Percentiles rank a stretch among this genome's conserved stretches.
Evolutionary conservation across 768 basidiomycete species (phyloP).

Genomic region (Cystoderma amianthinum): DNA sequence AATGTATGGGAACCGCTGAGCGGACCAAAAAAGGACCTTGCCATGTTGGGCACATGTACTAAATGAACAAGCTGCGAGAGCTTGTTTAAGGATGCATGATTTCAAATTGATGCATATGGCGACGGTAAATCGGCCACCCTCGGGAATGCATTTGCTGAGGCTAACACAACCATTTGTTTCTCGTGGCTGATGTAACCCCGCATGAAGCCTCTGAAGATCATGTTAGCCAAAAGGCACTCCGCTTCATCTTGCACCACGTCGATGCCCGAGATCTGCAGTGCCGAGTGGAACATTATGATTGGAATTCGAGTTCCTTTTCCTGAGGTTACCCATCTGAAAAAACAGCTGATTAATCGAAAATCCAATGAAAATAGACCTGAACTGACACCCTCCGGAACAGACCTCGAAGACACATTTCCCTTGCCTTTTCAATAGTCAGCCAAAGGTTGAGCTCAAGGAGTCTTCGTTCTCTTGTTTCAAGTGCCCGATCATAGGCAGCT

Average conservation of each 20-base stretch:
- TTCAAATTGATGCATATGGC: conserved; percentile 37
- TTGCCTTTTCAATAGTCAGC: conserved; percentile 80
- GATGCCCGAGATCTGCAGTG: conserved; percentile 63
- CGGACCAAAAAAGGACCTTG: background rate
- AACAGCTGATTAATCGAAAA: background rate
- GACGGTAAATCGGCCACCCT: conserved; percentile 54
- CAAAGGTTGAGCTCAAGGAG: conserved; percentile 85
- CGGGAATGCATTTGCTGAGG: conserved; percentile 77
- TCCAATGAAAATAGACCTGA: background rate
- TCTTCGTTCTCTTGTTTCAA: conserved; percentile 62
- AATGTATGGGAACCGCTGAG: background rate
- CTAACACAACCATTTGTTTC: conserved; percentile 89
- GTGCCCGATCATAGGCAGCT: conserved; percentile 69
- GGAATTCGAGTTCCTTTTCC: conserved; percentile 75
- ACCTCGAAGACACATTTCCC: conserved; percentile 81
- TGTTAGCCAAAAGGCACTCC: conserved; percentile 90
- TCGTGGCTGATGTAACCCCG: conserved; percentile 96
- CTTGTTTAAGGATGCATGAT: conserved; percentile 1
- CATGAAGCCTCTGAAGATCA: conserved; percentile 91
- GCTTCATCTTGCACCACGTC: conserved; percentile 75
- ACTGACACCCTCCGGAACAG: conserved; percentile 75
- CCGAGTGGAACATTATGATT: conserved; percentile 73
- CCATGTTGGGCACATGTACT: background rate
- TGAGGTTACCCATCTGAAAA: conserved; percentile 68
- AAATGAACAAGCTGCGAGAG: background rate